Base-by-base conservation (phyloP, 805 yeast species). In the Schizosaccharomyces octosporus region DNA sequence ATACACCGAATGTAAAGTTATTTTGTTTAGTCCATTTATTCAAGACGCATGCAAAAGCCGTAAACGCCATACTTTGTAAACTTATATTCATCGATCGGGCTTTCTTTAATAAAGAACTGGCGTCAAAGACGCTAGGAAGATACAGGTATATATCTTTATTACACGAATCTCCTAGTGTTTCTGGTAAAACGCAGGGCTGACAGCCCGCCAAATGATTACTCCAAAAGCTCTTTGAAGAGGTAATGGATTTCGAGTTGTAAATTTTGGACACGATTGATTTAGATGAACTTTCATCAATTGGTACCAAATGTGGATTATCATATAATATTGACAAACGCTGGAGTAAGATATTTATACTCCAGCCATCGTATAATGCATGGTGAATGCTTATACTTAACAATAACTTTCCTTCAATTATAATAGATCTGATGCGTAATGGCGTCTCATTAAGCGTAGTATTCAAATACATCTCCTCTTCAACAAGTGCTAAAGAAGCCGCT, bases 301-400 rank as follows among this genome's bases (percentile, higher is more conserved):
- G 15, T 24, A 6, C 27, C 21, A 24, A 21, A 17, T 29, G 6
- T 9, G 19, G 19, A 13, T 51, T 17, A 29, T 51, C 21, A 17
- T 45, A 45, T 6, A 51, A 9, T 2, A 24, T 6, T 1, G 36
- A 51, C 17, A 51, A 29, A 24, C 27, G n/a, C 4, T 51, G 13
- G 31, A 51, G 21, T 11, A 51, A 17, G 5, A 51, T 21, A 29
- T 24, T 17, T 5, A 51, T 17, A 29, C 36, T 24, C 57, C 57
- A 51, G 7, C 66, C 69, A 61, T 67, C 69, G 43, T 67, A 67
- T 31, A 67, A 54, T 19, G 68, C 65, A 60, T 67, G 69, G 48
- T 67, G 69, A n/a, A 55, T 17, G 7, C 32, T 31, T 17, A 48
- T n/a, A 45, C 51, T 11, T 9, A 45, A 17, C 7, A 45, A n/a